Evolutionary conservation across 805 yeast genomes (phyloP).

Genomic region (Ogataea haglerorum): DNA sequence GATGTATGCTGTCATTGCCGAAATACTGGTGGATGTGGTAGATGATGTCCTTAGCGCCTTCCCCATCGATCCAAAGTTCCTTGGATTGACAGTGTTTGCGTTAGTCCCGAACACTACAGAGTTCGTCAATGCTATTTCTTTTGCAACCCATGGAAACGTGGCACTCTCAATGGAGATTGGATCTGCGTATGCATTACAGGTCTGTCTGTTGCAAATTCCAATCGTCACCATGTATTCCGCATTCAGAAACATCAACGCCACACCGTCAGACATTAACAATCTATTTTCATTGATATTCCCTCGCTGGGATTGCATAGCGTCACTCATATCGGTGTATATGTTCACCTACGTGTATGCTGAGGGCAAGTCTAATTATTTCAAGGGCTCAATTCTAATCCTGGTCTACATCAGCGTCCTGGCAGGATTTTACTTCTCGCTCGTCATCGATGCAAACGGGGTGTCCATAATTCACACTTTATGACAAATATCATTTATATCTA

Average conservation of each 20-base stretch:
- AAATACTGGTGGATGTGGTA: constrained; percentile 87
- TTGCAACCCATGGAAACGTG: constrained; percentile 93
- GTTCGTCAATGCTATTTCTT: constrained; percentile 92
- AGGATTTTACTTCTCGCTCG: constrained; percentile 72
- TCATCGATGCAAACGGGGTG: constrained; percentile 31
- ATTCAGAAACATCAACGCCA: constrained; percentile 36
- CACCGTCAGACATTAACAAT: constrained; percentile 32
- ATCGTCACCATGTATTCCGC: constrained; percentile 78
- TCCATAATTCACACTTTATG: constrained; percentile 1
- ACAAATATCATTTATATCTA: neutral
- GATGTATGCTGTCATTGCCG: constrained; percentile 90
- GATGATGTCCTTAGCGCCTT: constrained; percentile 76
- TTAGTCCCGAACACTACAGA: constrained; percentile 96
- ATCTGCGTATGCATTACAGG: constrained; percentile 94
- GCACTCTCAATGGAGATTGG: constrained; percentile 98
- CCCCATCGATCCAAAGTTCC: constrained; percentile 85
- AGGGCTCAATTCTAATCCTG: constrained; percentile 83
- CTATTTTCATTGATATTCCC: constrained; percentile 88
- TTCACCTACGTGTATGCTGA: constrained; percentile 94
- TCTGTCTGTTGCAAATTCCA: constrained; percentile 90
- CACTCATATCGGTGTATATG: constrained; percentile 78
- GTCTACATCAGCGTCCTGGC: constrained; percentile 69
- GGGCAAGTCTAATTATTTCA: constrained; percentile 94
- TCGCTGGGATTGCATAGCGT: constrained; percentile 89
- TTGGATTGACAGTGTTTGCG: constrained; percentile 93